phyloP scores from a whole-genome alignment of 768 basidiomycete genomes.

The Mycena alexandri region DNA sequence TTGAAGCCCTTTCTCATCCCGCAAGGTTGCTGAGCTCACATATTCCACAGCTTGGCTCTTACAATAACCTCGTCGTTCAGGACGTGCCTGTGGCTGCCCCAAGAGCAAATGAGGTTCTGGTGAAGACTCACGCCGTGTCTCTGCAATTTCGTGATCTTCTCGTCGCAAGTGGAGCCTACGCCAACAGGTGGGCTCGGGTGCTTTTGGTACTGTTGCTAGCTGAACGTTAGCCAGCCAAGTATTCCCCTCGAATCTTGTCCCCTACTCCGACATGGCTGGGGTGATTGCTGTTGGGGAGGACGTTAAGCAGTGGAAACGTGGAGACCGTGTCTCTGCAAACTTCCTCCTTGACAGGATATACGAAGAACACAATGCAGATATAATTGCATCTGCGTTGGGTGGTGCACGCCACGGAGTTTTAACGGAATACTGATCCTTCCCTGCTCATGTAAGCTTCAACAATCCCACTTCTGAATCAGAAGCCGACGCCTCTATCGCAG shows the following conservation, averaged over 20 bases:
- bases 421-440: constrained; percentile 66
- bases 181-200: constrained; percentile 40
- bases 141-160: constrained; percentile 62
- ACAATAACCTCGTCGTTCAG: no score
- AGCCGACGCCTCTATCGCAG: constrained; percentile 40
- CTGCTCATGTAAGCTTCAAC: constrained; percentile 50
- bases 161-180: constrained; percentile 56
- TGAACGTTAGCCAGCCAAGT: not conserved
- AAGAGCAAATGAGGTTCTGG: no score
- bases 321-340: constrained; percentile 71
- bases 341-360: constrained; percentile 62
- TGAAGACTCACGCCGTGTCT: no score
- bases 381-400: constrained; percentile 53
- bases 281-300: constrained; percentile 60
- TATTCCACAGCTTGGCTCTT: no score
- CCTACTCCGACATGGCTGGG: constrained; percentile 67
- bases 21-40: not conserved
- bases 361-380: constrained; percentile 52
- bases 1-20: no score
- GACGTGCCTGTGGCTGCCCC: no score
- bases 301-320: constrained; percentile 61
- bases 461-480: not conserved
- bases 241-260: constrained; percentile 44
- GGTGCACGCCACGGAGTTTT: constrained; percentile 64
- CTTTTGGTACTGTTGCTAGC: no score